Base-by-base conservation (phyloP, 139 green algal species). In the Closterium sp. region DNA sequence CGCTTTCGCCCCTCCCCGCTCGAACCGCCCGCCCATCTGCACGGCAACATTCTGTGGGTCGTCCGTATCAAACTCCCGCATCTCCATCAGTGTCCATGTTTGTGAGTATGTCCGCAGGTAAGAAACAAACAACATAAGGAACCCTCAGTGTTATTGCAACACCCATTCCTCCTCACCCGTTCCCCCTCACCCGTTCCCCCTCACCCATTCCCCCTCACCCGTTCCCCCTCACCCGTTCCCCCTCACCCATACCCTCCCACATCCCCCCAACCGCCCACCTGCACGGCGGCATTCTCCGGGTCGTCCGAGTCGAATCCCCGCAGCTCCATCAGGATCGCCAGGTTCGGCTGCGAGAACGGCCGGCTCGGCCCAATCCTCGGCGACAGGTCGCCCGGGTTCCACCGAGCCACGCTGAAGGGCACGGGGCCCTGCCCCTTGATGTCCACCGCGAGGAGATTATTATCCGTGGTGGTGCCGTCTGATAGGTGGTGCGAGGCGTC, bases 351-450 rank as follows among this genome's bases (percentile, higher is more conserved):
- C 30, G 91, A 34, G 69, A 84, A 93, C 33, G 91, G 91, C 66
- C 33, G 88, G 16, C 88, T 93, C 55, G 91, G 91, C 64, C 34
- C 31, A 23, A 93, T 16, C 23, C 86, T 34, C 32, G 91, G 91
- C n/a, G 91, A 33, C 43, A 93, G 55, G 88, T 93, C 91, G n/a
- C 91, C 91, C 4, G 89, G 31, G 55, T 93, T 93, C 89, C 89
- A 93, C 19, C 91, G 91, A n/a, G 91, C 89, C 25, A 93, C 34
- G 32, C 33, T 87, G 33, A 34, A 93, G 19, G 32, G 69, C 64
- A 88, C 21, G 34, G 91, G 91, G 38, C 91, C 91, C 33, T 93
- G 91, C 30, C 88, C 91, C 34, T 81, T 30, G 33, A 93, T 93
- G 89, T 93, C 88, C 4, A 93, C 91, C 6, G 34, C 31, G n/a